phyloP scores from a whole-genome alignment of 768 basidiomycete genomes.

The Mycena crocata region DNA sequence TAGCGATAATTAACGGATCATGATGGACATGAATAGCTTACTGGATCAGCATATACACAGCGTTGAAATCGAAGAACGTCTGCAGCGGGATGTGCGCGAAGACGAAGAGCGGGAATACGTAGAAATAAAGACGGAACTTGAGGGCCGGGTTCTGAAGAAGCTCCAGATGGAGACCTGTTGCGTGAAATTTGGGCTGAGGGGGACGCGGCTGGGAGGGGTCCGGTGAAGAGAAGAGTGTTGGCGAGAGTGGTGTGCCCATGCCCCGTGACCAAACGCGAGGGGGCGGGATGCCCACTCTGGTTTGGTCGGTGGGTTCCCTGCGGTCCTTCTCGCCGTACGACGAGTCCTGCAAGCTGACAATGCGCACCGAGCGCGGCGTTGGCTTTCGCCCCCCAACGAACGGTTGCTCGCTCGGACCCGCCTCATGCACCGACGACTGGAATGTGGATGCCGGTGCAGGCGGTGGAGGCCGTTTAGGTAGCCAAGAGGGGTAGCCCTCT shows the following conservation, averaged over 20 bases:
- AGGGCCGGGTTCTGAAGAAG: constrained; percentile 71
- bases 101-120: constrained; percentile 74
- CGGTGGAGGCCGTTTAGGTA: constrained; percentile 80
- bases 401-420: constrained; percentile 47
- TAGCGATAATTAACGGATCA: constrained; percentile 20
- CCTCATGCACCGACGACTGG: constrained; percentile 60
- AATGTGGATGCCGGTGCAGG: constrained; percentile 81
- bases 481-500: constrained; percentile 88
- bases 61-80: constrained; percentile 91
- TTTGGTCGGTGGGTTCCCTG: constrained; percentile 64
- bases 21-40: constrained; percentile 56
- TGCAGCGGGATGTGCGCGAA: constrained; percentile 82
- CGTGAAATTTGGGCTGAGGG: constrained; percentile 75
- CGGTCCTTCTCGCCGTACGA: constrained; percentile 53
- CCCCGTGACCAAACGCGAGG: constrained; percentile 71
- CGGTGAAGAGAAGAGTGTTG: constrained; percentile 56
- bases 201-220: constrained; percentile 45
- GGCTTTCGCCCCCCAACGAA: constrained; percentile 76
- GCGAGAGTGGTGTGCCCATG: constrained; percentile 55
- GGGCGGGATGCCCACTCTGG: constrained; percentile 54
- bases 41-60: constrained; percentile 86
- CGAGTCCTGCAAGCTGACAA: constrained; percentile 76
- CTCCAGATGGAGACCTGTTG: constrained; percentile 74
- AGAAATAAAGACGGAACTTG: constrained; percentile 70
- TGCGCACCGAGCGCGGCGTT: constrained; percentile 84